Evolutionary conservation across 2,329 filamentous ascomycete species (phyloP).

Genomic region (Colletotrichum australisinense): DNA sequence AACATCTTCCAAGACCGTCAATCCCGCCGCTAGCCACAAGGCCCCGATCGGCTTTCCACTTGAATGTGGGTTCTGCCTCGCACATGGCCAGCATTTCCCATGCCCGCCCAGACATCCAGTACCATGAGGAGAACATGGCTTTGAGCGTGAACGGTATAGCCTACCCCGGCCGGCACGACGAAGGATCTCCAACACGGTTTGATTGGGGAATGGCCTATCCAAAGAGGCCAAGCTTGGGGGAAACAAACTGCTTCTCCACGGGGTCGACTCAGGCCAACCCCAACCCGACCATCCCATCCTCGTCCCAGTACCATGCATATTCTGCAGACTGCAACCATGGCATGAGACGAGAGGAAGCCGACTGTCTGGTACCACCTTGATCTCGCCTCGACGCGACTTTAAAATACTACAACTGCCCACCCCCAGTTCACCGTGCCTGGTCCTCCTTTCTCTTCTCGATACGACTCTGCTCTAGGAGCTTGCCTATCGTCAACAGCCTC

Average conservation of each 20-base stretch:
- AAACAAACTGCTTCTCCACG: constrained; percentile 3
- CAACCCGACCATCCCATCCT: not conserved
- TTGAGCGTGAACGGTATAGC: constrained; percentile 1
- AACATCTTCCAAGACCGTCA: constrained; percentile 30
- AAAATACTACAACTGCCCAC: constrained; percentile 21
- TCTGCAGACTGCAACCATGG: constrained; percentile 28
- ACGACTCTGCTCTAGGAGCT: constrained; percentile 29
- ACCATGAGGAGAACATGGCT: constrained; percentile 23
- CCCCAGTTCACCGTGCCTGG: not conserved
- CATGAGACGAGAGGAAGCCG: constrained; percentile 16
- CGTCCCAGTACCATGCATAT: constrained; percentile 10
- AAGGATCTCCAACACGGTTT: constrained; percentile 5
- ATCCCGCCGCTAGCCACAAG: constrained; percentile 30
- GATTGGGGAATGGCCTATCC: constrained; percentile 23
- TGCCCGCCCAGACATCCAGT: constrained; percentile 3
- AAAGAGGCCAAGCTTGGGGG: constrained; percentile 16
- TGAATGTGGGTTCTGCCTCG: constrained; percentile 6
- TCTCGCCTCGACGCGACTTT: constrained; percentile 17
- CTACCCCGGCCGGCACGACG: not conserved
- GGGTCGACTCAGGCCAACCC: not conserved
- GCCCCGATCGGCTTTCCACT: constrained; percentile 21
- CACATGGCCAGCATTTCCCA: constrained; percentile 10
- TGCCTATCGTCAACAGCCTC: constrained; percentile 8
- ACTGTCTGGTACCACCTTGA: constrained; percentile 21
- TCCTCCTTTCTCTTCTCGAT: constrained; percentile 2